A percentile compares a stretch with the other conserved stretches of the same genome.
Conservation (phyloP, 345 rosid species). For the Corchorus olitorius region DNA sequence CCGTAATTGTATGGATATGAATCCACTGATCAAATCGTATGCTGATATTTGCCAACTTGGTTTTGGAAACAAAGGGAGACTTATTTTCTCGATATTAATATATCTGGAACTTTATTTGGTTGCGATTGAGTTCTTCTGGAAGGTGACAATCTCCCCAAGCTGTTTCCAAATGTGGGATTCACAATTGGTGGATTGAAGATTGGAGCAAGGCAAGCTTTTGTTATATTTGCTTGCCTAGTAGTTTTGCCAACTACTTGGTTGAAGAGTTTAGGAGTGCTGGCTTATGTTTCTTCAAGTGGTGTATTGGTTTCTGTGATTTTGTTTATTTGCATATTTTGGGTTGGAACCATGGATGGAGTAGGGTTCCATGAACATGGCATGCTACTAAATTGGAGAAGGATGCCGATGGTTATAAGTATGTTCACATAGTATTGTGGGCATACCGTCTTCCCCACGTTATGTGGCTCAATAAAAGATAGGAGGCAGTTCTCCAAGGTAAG, state of each 20-base stretch:
- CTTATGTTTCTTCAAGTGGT: conserved; percentile 67
- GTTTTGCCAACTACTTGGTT: conserved; percentile 75
- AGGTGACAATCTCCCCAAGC: conserved; percentile 65
- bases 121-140: conserved; percentile 69
- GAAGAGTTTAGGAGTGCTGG: conserved; percentile 55
- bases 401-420: conserved; percentile 60
- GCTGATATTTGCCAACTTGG: conserved; percentile 62
- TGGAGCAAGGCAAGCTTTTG: conserved; percentile 56
- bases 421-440: conserved; percentile 64
- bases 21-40: conserved; percentile 47
- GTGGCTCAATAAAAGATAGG: conserved; percentile 72
- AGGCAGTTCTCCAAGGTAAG: conserved; percentile 61
- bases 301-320: conserved; percentile 56
- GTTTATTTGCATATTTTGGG: conserved; percentile 55
- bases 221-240: conserved; percentile 47
- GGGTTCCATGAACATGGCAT: conserved; percentile 51
- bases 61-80: conserved; percentile 64
- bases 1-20: conserved; percentile 52
- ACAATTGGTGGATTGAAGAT: conserved; percentile 37
- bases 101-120: conserved; percentile 58
- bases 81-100: conserved; percentile 52
- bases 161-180: conserved; percentile 50
- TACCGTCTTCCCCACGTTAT: conserved; percentile 62
- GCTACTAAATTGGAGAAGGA: conserved; percentile 44
- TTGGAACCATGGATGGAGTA: conserved; percentile 53